phyloP scores from a whole-genome alignment of 2,329 filamentous ascomycete genomes.

The Fusarium sacchari region DNA sequence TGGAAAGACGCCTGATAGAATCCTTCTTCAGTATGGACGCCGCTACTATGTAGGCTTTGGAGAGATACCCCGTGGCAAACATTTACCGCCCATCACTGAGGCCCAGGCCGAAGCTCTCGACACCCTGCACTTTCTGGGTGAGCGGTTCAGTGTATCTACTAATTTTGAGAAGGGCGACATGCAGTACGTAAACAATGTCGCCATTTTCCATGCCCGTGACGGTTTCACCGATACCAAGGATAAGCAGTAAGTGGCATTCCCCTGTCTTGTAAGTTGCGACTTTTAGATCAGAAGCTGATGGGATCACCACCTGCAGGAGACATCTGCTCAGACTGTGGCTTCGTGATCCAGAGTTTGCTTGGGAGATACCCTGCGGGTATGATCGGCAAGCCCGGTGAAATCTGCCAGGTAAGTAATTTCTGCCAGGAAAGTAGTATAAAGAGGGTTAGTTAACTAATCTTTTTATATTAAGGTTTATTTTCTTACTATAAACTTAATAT shows the following conservation, averaged over 20 bases:
- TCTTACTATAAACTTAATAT: no score
- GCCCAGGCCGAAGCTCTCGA: neutral
- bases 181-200: neutral
- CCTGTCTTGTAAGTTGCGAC: no score
- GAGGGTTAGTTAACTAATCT: no score
- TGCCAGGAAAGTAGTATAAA: no score
- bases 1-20: neutral
- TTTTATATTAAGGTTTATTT: no score
- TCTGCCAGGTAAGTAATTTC: no score
- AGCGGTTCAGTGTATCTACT: neutral
- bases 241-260: neutral
- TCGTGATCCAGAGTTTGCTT: neutral
- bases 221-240: neutral
- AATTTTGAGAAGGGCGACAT: neutral
- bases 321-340: neutral
- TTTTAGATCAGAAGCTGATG: neutral
- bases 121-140: neutral
- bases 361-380: no score
- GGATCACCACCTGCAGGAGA: neutral
- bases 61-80: neutral
- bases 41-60: neutral
- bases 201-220: neutral
- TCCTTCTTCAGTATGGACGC: neutral
- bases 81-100: neutral
- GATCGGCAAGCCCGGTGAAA: no score